These are phyloP conservation scores for Collybia nuda DNA, from an alignment of 768 basidiomycete species.

Conservation along the genomic window DNA sequence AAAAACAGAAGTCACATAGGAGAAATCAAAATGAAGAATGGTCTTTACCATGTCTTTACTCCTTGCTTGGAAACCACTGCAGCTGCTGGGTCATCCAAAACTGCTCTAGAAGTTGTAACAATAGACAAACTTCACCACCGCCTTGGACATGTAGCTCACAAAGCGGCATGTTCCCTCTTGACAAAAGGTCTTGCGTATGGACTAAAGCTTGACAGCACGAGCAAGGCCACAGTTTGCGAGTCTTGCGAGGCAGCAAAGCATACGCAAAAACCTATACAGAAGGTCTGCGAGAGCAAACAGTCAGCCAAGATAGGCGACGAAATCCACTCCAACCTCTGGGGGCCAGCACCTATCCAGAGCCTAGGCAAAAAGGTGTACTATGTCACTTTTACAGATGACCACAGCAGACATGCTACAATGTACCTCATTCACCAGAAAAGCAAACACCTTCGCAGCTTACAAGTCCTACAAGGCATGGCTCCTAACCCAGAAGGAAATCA, in stretches of 20 bases:
- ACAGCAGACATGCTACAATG: no score
- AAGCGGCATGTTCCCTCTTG: conserved; percentile 19
- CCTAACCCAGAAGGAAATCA: conserved; percentile 18
- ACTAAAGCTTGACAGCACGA: conserved; percentile 19
- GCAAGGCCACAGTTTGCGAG: conserved; percentile 21
- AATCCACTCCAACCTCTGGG: conserved; percentile 32
- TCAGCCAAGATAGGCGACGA: conserved; percentile 5
- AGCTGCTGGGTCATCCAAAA: conserved; percentile 5
- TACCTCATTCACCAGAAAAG: conserved; percentile 28
- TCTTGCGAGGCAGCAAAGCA: conserved; percentile 28
- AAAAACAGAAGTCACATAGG: conserved; percentile 5
- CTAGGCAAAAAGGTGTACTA: conserved; percentile 25
- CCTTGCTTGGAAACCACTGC: neutral
- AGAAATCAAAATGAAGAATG: conserved; percentile 5
- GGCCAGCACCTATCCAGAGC: conserved; percentile 31
- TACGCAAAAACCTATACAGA: conserved; percentile 22
- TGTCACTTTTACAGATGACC: conserved; percentile 33
- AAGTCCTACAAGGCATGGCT: conserved; percentile 20
- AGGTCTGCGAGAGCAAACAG: conserved; percentile 18
- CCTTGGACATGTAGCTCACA: conserved; percentile 23
- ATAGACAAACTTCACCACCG: conserved; percentile 21
- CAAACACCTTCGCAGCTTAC: conserved; percentile 21
- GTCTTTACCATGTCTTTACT: conserved; percentile 15
- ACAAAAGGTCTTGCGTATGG: conserved; percentile 22
- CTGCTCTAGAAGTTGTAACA: conserved; percentile 7